Evolutionary conservation across 164 flowering plant species (phyloP).

Genomic region (Chimonanthus salicifolius): DNA sequence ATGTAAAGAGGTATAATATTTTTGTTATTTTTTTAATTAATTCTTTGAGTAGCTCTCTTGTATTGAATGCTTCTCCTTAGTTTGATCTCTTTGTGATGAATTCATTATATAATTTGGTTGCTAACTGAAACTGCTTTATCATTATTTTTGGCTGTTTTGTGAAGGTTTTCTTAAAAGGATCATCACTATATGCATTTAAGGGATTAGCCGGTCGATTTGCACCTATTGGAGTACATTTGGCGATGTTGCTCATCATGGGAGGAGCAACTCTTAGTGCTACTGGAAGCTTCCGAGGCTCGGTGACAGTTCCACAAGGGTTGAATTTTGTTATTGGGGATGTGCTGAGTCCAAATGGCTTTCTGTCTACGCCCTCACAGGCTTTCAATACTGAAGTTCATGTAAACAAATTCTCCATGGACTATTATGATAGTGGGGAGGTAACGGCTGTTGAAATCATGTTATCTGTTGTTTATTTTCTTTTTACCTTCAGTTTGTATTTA

Average conservation of each 20-base stretch:
- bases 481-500: not conserved
- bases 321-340: constrained; percentile 92
- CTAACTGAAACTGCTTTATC: not conserved
- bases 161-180: constrained; percentile 86
- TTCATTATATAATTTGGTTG: too few relatives aligned
- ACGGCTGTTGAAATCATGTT: not conserved
- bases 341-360: constrained; percentile 69
- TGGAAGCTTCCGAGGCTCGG: constrained; percentile 90
- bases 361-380: constrained; percentile 70
- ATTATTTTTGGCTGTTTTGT: not conserved
- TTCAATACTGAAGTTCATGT: constrained; percentile 94
- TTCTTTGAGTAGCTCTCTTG: too few relatives aligned
- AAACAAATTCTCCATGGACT: constrained; percentile 86
- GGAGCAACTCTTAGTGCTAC: constrained; percentile 90
- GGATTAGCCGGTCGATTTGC: constrained; percentile 94
- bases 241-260: constrained; percentile 88
- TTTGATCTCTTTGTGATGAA: too few relatives aligned
- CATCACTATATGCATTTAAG: constrained; percentile 83
- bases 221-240: constrained; percentile 91
- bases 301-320: constrained; percentile 94
- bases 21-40: too few relatives aligned
- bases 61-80: too few relatives aligned
- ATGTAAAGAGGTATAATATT: too few relatives aligned
- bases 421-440: constrained; percentile 91
- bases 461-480: not conserved